A percentile compares a stretch with the other conserved stretches of the same genome.
phyloP scores from a whole-genome alignment of 352 stramenopile species.

The Thalassiosira exigua region DNA sequence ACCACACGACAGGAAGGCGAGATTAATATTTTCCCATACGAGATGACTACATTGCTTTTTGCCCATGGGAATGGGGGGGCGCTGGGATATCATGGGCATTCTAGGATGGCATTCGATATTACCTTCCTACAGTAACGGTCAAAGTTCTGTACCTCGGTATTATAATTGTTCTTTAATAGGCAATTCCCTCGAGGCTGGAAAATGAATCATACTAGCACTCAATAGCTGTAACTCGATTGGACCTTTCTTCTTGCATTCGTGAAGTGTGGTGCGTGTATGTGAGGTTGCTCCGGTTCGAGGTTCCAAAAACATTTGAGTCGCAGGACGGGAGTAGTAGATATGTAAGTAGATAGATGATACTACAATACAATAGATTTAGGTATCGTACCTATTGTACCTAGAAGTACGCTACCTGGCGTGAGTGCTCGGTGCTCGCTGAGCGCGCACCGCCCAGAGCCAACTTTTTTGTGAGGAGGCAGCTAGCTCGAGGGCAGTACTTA shows the following conservation, averaged over 20 bases:
- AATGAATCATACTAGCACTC: background rate
- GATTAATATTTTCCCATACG: conserved; percentile 8
- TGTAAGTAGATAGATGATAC: too few species aligned
- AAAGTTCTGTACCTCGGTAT: background rate
- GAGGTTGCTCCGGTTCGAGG: background rate
- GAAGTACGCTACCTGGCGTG: too few species aligned
- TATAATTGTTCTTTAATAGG: background rate
- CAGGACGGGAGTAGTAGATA: too few species aligned
- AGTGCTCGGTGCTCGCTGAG: too few species aligned
- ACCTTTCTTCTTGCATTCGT: background rate
- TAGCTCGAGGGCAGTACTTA: background rate
- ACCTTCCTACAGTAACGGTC: background rate
- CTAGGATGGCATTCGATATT: background rate
- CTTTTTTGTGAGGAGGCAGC: background rate
- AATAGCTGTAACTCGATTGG: background rate
- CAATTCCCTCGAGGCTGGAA: too few species aligned
- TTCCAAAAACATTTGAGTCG: too few species aligned
- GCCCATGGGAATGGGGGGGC: background rate
- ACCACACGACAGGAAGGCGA: too few species aligned
- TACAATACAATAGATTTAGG: too few species aligned
- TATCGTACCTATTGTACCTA: too few species aligned
- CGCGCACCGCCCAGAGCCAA: background rate
- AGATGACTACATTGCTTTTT: conserved; percentile 1
- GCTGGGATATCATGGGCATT: conserved; percentile 13
- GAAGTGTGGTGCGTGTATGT: background rate